Base-by-base conservation (phyloP, 805 yeast genomes). In the Wickerhamiella lipophila region DNA sequence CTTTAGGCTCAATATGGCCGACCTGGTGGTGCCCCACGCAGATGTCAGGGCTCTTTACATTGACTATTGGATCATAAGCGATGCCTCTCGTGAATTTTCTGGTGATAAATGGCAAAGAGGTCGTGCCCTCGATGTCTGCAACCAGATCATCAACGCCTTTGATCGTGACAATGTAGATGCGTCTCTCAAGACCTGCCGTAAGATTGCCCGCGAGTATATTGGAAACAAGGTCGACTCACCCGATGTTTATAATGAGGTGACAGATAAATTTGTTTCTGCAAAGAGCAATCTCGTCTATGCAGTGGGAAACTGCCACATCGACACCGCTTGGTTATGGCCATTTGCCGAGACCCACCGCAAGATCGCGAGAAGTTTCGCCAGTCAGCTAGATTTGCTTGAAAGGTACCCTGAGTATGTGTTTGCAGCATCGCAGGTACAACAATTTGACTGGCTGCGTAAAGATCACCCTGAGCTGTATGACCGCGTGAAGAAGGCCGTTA, bases 311-410 rank as follows among this genome's bases (percentile, higher is more conserved):
- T 92, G 97, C 63, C 97, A 88, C 64, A 88, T 88, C 57, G 98
- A 89, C 60, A 89, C 97, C 15, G 97, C 97, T 13, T 89, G 98
- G 98, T 71, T 87, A 51, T 89, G 98, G 98, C 97, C 96, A n/a
- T 89, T 82, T 70, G 96, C 95, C 2, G 96, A 92, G 63, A 86
- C 97, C 1, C 81, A 83, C 57, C 76, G 97, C 47, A 89, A 89
- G 61, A 77, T 89, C 49, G 95, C 88, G 2, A 74, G 98, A 55
- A 85, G 95, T 5, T 89, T 97, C 97, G 80, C 95, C 0, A 78
- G 95, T 8, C 98, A 89, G 67, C 69, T 89, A 46, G 80, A 85
- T 49, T 65, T 92, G 43, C 76, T 92, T 59, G 89, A 86, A 49
- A 72, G 78, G 56, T 89, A 86, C 57, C 96, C 97, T 0, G 98